phyloP scores from a whole-genome alignment of 768 basidiomycete species.

The Suillus placidus region DNA sequence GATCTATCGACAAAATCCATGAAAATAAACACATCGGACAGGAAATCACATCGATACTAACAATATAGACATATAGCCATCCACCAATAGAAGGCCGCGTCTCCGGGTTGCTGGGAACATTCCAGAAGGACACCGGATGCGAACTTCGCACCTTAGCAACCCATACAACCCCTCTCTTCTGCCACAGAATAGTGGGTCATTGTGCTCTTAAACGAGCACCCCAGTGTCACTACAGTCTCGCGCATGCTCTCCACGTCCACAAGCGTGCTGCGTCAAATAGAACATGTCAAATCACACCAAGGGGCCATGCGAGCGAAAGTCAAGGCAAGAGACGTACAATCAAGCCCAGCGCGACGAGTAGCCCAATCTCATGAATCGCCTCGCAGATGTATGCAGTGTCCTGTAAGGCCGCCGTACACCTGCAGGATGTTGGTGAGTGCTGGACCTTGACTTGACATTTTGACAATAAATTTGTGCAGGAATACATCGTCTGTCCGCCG shows the following conservation, averaged over 20 bases:
- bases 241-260: conserved; percentile 70
- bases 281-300: not conserved
- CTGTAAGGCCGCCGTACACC: conserved; percentile 93
- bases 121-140: not conserved
- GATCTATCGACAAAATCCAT: not conserved
- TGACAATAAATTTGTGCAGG: not conserved
- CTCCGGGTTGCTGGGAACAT: not conserved
- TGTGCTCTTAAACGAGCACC: conserved; percentile 55
- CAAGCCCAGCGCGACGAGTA: conserved; percentile 87
- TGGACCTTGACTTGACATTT: conserved; percentile 9
- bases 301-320: not conserved
- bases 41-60: not conserved
- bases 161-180: not conserved
- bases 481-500: not conserved
- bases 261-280: conserved; percentile 52
- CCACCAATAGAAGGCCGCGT: not conserved
- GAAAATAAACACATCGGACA: not conserved
- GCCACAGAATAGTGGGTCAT: not conserved
- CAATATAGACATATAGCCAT: not conserved
- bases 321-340: conserved; percentile 60
- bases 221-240: conserved; percentile 82
- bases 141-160: not conserved
- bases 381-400: conserved; percentile 97
- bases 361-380: conserved; percentile 87
- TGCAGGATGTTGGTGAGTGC: conserved; percentile 24